phyloP scores from a whole-genome alignment of 768 basidiomycete genomes.

The Podaxis sp. region DNA sequence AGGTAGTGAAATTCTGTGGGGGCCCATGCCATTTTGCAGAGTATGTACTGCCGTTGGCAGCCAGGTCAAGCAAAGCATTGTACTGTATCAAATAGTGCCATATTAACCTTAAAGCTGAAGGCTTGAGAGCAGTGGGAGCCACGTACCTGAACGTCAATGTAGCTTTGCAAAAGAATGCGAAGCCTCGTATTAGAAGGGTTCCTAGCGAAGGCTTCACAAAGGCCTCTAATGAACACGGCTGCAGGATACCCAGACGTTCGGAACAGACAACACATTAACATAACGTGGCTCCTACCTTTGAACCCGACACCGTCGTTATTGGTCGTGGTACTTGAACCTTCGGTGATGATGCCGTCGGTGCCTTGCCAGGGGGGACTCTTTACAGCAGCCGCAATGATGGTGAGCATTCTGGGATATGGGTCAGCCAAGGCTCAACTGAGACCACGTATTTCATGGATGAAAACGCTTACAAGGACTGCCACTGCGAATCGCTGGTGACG shows the following conservation, averaged over 20 bases:
- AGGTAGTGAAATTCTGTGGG: constrained; percentile 42
- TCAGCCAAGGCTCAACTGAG: neutral
- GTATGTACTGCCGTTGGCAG: constrained; percentile 41
- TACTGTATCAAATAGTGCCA: constrained; percentile 30
- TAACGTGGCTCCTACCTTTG: constrained; percentile 36
- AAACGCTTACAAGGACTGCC: constrained; percentile 39
- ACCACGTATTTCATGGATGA: neutral
- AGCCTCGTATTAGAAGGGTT: constrained; percentile 37
- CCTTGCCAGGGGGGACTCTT: constrained; percentile 49
- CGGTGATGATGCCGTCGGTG: constrained; percentile 50
- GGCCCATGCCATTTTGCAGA: constrained; percentile 48
- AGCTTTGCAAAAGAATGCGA: constrained; percentile 44
- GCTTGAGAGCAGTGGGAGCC: neutral
- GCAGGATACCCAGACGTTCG: neutral
- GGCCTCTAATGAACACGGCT: constrained; percentile 45
- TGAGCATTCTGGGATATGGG: constrained; percentile 15
- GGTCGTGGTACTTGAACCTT: constrained; percentile 38
- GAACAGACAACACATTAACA: neutral
- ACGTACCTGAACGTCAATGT: constrained; percentile 50
- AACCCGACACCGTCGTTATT: constrained; percentile 53
- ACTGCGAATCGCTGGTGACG: constrained; percentile 40
- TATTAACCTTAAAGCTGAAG: neutral
- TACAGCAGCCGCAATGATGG: constrained; percentile 38
- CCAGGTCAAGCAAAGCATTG: constrained; percentile 49
- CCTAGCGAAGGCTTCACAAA: constrained; percentile 45